Base-by-base conservation (phyloP, 805 yeast genomes). In the Metschnikowia lochheadii region DNA sequence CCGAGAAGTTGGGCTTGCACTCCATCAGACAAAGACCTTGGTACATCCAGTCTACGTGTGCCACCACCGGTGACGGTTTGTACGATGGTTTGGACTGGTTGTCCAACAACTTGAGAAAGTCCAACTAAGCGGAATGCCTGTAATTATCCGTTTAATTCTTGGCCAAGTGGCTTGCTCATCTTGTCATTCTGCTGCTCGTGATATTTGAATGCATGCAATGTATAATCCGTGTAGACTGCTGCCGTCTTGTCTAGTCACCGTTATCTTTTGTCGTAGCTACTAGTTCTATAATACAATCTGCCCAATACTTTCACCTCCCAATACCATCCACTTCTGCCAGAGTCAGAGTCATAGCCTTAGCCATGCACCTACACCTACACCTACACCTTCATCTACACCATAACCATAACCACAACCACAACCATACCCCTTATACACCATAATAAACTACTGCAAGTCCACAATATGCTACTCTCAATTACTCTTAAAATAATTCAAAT, bases 21-120 rank as follows among this genome's bases (percentile, higher is more conserved):
- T 89, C 97, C 50, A 86, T 94, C 73, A 87, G 96, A 81, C 96
- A 91, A 80, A 89, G 98, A 78, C 96, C 96, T 67, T 94, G 99
- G 99, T 92, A 87, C 79, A 92, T 94, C 72, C 97, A 92, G 79
- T 89, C 99, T 62, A 89, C 98, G 58, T 91, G 98, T 79, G 99
- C 99, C 62, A 92, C 97, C 61, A 88, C 98, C 56, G 99, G 98
- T 79, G 97, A 91, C 72, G 98, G 98, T 80, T 56, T 58, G 59
- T 61, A 57, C 69, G 63, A 69, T 58, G 65, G 60, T 45, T 55
- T 58, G 56, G 61, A 60, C 52, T 55, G 62, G 60, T 56, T 62
- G 63, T 61, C 62, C 52, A 58, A 60, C 58, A 60, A 54, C 57
- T 56, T 56, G 61, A 58, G 56, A 55, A 58, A 56, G 58, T 49